Conservation (phyloP, 257 asterid species). For the Hygrophila difformis region DNA sequence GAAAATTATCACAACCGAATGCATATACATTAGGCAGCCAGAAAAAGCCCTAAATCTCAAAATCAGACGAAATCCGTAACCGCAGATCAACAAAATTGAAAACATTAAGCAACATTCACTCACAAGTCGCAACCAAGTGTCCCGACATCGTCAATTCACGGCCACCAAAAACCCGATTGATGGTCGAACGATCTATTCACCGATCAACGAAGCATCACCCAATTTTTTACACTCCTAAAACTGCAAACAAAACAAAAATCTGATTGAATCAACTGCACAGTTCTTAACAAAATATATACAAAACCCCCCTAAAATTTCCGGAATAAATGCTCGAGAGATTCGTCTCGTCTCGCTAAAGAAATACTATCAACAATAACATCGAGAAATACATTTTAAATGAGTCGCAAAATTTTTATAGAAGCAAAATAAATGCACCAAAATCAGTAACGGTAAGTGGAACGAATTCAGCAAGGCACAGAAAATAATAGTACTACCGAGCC, state of each 20-base stretch:
- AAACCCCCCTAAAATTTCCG: background rate
- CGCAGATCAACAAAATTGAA: slow-evolving; percentile 7
- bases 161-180: slow-evolving; percentile 17
- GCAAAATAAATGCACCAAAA: slow-evolving; percentile 31
- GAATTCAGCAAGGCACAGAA: slow-evolving; percentile 8
- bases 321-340: slow-evolving; percentile 14
- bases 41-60: background rate
- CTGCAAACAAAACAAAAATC: background rate
- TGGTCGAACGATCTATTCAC: slow-evolving; percentile 13
- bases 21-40: slow-evolving; percentile 9
- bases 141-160: slow-evolving; percentile 57
- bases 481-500: too few relatives aligned
- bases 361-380: slow-evolving; percentile 6
- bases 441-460: slow-evolving; percentile 24
- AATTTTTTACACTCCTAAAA: too few relatives aligned
- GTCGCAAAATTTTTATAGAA: slow-evolving; percentile 40
- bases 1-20: slow-evolving; percentile 6
- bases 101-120: slow-evolving; percentile 22
- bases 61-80: background rate
- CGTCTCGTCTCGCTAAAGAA: background rate
- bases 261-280: slow-evolving; percentile 17
- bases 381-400: slow-evolving; percentile 23
- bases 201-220: slow-evolving; percentile 23
- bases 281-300: background rate
- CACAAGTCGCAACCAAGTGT: slow-evolving; percentile 85